A percentile compares a stretch with the other conserved stretches of the same genome.
phyloP scores from a whole-genome alignment of 202 grass and related monocot genomes.

The Carex arenaria region DNA sequence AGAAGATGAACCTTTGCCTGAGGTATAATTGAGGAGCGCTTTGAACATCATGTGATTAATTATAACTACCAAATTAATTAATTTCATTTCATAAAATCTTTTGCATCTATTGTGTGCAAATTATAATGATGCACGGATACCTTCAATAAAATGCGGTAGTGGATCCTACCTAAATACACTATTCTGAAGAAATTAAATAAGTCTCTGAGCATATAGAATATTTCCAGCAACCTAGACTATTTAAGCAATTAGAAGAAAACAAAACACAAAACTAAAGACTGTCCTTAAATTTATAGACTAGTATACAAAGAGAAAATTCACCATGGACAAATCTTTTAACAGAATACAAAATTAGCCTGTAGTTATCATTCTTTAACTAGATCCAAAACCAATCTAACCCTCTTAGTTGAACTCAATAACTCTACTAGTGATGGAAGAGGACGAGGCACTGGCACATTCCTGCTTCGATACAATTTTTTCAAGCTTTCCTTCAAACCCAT shows the following conservation, averaged over 20 bases:
- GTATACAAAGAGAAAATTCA: background rate
- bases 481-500: constrained; percentile 38
- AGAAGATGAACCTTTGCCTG: background rate
- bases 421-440: constrained; percentile 52
- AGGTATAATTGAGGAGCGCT: background rate
- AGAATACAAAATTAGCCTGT: background rate
- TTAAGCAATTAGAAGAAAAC: background rate
- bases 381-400: constrained; percentile 24
- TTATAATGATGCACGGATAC: background rate
- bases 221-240: background rate
- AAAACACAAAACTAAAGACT: background rate
- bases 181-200: background rate
- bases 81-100: background rate
- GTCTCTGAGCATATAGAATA: too few species aligned
- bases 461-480: constrained; percentile 61
- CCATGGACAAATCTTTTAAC: background rate
- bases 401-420: constrained; percentile 44
- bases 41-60: background rate
- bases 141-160: background rate
- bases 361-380: background rate
- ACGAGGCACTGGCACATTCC: constrained; percentile 46
- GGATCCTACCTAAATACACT: background rate
- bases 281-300: background rate
- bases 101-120: background rate
- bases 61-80: background rate